Percentiles rank a stretch among this genome's conserved stretches.
phyloP scores from a whole-genome alignment of 441 rosid genomes.

The Gossypium gossypioides region DNA sequence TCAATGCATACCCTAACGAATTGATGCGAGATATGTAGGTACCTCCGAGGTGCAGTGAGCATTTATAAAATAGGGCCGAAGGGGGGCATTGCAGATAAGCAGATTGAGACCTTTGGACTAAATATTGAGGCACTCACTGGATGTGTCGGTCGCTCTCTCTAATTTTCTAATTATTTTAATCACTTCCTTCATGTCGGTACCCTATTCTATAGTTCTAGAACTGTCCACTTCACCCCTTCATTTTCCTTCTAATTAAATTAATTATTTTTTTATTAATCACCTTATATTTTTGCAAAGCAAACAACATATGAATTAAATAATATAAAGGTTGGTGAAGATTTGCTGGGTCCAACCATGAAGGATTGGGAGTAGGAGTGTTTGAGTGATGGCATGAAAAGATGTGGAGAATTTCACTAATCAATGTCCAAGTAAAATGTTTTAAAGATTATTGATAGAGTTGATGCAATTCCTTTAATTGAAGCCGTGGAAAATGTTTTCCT shows the following conservation, averaged over 20 bases:
- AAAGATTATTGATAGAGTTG: not conserved
- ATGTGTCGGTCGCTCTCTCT: not conserved
- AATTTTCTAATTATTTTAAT: not conserved
- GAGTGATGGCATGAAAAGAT: not conserved
- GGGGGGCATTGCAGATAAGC: not conserved
- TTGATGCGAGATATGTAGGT: not conserved
- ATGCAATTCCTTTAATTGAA: too few species aligned
- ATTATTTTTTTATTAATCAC: too few species aligned
- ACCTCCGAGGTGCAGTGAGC: not conserved
- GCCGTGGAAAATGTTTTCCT: not conserved
- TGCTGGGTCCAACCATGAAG: too few species aligned
- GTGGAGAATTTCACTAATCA: not conserved
- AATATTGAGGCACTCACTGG: not conserved
- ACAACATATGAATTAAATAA: not conserved
- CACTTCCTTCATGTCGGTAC: not conserved
- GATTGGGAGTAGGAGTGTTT: not conserved
- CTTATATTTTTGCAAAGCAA: not conserved
- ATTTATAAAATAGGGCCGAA: not conserved
- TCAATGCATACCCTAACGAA: not conserved
- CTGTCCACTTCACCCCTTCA: not conserved
- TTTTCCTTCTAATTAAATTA: not conserved
- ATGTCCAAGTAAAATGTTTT: not conserved
- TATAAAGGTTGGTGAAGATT: too few species aligned
- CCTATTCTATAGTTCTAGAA: not conserved
- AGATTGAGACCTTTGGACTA: not conserved